Evolutionary conservation across 2,329 filamentous ascomycete genomes (phyloP), one percentile per base, ranked within the genome.

Genomic region (Metarhizium album): DNA sequence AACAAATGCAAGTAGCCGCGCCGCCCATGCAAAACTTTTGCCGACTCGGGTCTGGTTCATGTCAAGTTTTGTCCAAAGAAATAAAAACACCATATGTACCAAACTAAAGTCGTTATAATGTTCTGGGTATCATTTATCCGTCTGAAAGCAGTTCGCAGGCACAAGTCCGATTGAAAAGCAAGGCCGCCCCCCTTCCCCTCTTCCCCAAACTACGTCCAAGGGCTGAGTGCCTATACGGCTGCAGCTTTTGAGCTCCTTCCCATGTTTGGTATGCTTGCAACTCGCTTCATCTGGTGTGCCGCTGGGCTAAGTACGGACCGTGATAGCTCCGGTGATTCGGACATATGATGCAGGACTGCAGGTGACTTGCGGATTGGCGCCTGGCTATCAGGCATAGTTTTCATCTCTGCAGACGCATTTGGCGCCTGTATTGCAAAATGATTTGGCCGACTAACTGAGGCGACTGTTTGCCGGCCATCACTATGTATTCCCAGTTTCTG

Each of bases 241-340:
- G 67, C 64, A 16, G 66, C 56, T 55, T 68, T 70, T 6, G 67
- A 60, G 24, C 63, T 60, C 23, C 67, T 65, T 16, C 61, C 59
- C 3, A 66, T 54, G 22, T 55, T 61, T 5, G 65, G 56, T 46
- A 67, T 58, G 42, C 58, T 64, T 35, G 59, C 53, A 6, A 66
- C 61, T 31, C 65, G 62, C 52, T 68, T 70, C 57, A 62, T 59
- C 50, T 60, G 64, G 40, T 65, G 62, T 18, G 61, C 59, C 38
- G 59, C 57, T 14, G 63, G 58, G 50, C 64, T 68, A 22, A 65
- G 51, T 37, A 65, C 59, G 23, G 66, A 65, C 49, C 71, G 66
- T 43, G 70, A 64, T 53, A 74, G 58, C 55, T 75, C 71, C n/a
- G 72, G 70, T 1, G 73, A 74, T 29, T 67, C 70, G 9, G 71